Conservation (phyloP, 345 rosid species). For the Hevea brasiliensis region DNA sequence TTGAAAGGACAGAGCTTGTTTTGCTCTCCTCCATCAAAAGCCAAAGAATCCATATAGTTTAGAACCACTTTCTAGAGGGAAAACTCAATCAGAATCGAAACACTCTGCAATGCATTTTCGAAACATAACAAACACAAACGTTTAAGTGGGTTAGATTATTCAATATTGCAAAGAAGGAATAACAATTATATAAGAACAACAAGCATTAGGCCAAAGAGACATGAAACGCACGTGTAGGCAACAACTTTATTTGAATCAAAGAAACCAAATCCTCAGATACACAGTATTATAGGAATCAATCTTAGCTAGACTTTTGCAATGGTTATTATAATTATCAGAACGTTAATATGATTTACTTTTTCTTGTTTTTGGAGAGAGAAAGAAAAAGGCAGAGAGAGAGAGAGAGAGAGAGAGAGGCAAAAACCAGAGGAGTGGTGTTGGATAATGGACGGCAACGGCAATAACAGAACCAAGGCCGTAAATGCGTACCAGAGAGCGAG, state of each 20-base stretch:
- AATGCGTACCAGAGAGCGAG: neutral
- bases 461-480: slow-evolving; percentile 47
- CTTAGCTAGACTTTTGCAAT: slow-evolving; percentile 30
- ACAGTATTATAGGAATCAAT: slow-evolving; percentile 12
- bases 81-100: neutral
- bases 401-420: no score
- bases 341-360: neutral
- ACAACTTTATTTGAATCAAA: slow-evolving; percentile 2
- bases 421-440: no score
- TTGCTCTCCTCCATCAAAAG: slow-evolving; percentile 27
- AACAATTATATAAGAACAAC: neutral
- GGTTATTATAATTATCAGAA: slow-evolving; percentile 27
- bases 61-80: neutral
- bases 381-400: no score
- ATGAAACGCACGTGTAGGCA: slow-evolving; percentile 27
- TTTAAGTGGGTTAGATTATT: neutral
- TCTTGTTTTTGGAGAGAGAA: neutral
- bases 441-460: neutral
- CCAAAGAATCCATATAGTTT: slow-evolving; percentile 27
- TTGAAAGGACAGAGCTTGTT: slow-evolving; percentile 28
- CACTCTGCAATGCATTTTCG: slow-evolving; percentile 13
- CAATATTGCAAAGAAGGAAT: neutral
- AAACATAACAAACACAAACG: neutral
- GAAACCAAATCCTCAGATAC: neutral
- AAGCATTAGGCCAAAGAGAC: neutral